Conservation (phyloP, 225 moss, liverwort and hornwort species). For the Bryoerythrophyllum caledonicum region DNA sequence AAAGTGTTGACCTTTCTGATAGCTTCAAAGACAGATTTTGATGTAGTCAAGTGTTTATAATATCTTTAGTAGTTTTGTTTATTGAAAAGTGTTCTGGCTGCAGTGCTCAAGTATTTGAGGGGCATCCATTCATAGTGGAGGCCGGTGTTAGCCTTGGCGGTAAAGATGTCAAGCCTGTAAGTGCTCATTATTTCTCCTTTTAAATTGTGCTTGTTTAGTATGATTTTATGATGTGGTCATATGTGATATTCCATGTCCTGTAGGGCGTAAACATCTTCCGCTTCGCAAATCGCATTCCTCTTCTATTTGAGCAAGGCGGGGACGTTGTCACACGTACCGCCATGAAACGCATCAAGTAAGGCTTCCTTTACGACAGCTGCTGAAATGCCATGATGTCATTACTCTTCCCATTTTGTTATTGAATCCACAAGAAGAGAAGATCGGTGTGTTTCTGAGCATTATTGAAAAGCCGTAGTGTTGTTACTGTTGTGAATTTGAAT, state of each 20-base stretch:
- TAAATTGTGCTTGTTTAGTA: conserved; percentile 10
- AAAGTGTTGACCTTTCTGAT: background rate
- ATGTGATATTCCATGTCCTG: conserved; percentile 16
- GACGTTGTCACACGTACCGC: conserved; percentile 96
- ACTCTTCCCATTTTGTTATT: background rate
- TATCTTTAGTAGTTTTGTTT: conserved; percentile 3
- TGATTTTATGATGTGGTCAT: conserved; percentile 19
- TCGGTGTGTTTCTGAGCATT: no score
- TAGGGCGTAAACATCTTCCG: conserved; percentile 95
- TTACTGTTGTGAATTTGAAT: conserved; percentile 17
- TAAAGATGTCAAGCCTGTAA: conserved; percentile 92
- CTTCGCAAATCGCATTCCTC: conserved; percentile 96
- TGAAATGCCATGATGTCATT: background rate
- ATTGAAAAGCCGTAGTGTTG: background rate
- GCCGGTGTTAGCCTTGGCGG: conserved; percentile 98
- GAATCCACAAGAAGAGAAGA: no score
- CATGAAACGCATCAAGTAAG: conserved; percentile 96
- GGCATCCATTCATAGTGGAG: conserved; percentile 95
- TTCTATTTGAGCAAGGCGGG: conserved; percentile 94
- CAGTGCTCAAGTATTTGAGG: conserved; percentile 97
- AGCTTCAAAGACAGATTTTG: conserved; percentile 1
- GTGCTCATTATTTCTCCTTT: conserved; percentile 10
- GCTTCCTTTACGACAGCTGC: conserved; percentile 18
- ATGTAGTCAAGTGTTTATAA: background rate
- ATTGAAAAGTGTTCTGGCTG: conserved; percentile 28